A percentile compares a stretch with the other conserved stretches of the same genome.
phyloP scores from a whole-genome alignment of 1,284 basidiomycete genomes.

The Naganishia sp. region DNA sequence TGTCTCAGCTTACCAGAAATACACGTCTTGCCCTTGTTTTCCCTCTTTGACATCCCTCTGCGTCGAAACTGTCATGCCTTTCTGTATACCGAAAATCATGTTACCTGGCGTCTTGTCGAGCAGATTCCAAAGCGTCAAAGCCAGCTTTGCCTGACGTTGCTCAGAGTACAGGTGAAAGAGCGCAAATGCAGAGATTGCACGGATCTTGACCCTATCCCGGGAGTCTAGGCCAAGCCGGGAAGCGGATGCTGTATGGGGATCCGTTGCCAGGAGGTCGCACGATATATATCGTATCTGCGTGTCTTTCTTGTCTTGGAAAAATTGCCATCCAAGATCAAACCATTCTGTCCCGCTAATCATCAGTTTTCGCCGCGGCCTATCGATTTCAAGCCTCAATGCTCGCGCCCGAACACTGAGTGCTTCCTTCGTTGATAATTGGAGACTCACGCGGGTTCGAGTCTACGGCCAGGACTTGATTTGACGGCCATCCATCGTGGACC shows the following conservation, averaged over 20 bases:
- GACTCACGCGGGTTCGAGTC: constrained; percentile 20
- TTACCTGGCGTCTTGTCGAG: constrained; percentile 20
- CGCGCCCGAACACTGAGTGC: no score
- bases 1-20: constrained; percentile 9
- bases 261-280: constrained; percentile 14
- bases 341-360: constrained; percentile 12
- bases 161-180: constrained; percentile 30
- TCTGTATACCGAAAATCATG: constrained; percentile 28
- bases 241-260: neutral
- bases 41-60: neutral
- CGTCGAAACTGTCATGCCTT: constrained; percentile 14
- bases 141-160: constrained; percentile 12
- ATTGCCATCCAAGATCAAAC: constrained; percentile 28
- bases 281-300: constrained; percentile 16
- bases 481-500: constrained; percentile 22
- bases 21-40: constrained; percentile 12
- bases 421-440: neutral
- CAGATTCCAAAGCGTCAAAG: constrained; percentile 10
- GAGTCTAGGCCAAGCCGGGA: neutral
- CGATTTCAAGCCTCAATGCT: neutral
- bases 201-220: neutral
- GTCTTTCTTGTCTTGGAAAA: constrained; percentile 18
- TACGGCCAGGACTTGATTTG: constrained; percentile 9
- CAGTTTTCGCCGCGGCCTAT: neutral
- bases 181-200: constrained; percentile 29